phyloP scores from a whole-genome alignment of 2,329 filamentous ascomycete genomes.

The Fusarium marasasianum region DNA sequence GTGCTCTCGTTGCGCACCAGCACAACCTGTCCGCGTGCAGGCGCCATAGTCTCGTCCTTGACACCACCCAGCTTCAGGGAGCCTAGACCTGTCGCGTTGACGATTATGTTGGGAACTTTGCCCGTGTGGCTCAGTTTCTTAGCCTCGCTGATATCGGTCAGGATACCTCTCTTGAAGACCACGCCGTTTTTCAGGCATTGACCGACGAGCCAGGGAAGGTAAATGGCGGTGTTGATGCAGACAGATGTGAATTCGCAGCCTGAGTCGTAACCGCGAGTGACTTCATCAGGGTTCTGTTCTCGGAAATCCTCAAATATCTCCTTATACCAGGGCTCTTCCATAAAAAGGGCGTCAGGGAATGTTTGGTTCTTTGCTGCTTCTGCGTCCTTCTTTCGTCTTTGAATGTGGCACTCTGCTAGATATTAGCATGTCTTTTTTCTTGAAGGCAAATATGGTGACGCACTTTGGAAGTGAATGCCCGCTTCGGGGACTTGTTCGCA shows the following conservation, averaged over 20 bases:
- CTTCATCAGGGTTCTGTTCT: constrained; percentile 63
- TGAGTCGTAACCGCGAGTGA: constrained; percentile 73
- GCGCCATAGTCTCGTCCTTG: constrained; percentile 75
- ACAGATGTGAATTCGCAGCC: constrained; percentile 83
- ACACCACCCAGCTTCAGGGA: constrained; percentile 84
- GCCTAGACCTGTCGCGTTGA: constrained; percentile 87
- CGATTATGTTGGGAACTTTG: constrained; percentile 70
- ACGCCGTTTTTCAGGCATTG: constrained; percentile 81
- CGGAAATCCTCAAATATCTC: constrained; percentile 76
- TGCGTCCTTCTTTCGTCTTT: constrained; percentile 71
- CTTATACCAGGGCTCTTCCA: constrained; percentile 77
- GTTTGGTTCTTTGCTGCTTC: constrained; percentile 30
- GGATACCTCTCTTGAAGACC: constrained; percentile 68
- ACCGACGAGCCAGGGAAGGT: constrained; percentile 85
- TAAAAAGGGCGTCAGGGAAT: constrained; percentile 71
- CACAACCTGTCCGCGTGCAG: constrained; percentile 84
- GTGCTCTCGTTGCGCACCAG: constrained; percentile 81
- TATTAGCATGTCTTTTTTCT: constrained; percentile 1
- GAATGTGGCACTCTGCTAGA: constrained; percentile 56
- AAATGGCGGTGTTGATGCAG: constrained; percentile 90
- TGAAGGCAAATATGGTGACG: neutral
- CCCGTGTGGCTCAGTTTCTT: constrained; percentile 60
- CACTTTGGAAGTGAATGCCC: constrained; percentile 81
- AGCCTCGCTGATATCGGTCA: constrained; percentile 80
- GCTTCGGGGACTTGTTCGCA: constrained; percentile 75